Conservation (phyloP, 768 basidiomycete species). For the Suillus sp. region DNA sequence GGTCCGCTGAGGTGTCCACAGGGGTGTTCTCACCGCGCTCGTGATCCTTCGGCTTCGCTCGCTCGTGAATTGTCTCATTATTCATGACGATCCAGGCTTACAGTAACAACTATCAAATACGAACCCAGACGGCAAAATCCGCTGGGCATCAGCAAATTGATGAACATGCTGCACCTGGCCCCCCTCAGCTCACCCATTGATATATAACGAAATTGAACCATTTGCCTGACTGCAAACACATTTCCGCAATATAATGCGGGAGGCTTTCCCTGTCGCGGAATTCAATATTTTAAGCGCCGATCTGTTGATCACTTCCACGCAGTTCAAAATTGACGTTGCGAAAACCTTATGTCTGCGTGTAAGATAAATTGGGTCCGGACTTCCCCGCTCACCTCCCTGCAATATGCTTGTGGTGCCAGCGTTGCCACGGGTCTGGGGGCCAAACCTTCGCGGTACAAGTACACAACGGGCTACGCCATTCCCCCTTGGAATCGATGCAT, state of each 20-base stretch:
- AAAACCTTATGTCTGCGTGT: slow-evolving; percentile 6
- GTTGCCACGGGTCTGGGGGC: not conserved
- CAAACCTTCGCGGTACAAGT: slow-evolving; percentile 4
- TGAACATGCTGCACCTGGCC: not conserved
- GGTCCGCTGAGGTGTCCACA: not conserved
- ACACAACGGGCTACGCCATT: not conserved
- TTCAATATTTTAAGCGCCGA: slow-evolving; percentile 4
- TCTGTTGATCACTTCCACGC: not conserved
- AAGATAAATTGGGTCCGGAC: not conserved
- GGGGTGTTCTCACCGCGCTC: no score
- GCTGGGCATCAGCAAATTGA: not conserved
- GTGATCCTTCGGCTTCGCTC: not conserved
- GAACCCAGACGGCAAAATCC: not conserved
- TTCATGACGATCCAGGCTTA: not conserved
- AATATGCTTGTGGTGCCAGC: not conserved
- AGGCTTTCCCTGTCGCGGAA: not conserved
- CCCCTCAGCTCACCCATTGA: not conserved
- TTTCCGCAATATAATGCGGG: not conserved
- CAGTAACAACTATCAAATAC: not conserved
- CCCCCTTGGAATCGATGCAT: not conserved
- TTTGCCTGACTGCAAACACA: not conserved
- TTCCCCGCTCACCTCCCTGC: not conserved
- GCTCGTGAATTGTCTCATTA: not conserved
- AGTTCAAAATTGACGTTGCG: not conserved
- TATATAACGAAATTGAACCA: not conserved